Conservation (phyloP, 2,329 filamentous ascomycete species). For the Neocatenulostroma microsporum region DNA sequence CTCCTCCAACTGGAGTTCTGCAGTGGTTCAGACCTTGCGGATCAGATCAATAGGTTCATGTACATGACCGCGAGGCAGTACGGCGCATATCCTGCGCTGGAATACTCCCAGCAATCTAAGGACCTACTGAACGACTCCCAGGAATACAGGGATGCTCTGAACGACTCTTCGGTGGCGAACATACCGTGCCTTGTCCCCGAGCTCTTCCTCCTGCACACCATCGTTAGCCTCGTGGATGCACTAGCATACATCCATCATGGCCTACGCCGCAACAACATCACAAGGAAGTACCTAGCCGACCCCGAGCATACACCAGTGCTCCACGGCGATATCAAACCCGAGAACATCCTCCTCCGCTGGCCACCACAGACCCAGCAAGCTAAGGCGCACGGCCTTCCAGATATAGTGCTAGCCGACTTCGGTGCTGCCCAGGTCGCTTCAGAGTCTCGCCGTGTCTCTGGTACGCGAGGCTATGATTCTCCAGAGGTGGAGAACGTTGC, state of each 20-base stretch:
- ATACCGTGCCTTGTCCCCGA: too few species aligned
- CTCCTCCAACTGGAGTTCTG: too few species aligned
- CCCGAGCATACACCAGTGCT: constrained; percentile 5
- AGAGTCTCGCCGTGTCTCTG: constrained; percentile 5
- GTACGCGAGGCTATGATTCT: constrained; percentile 12
- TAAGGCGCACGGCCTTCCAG: constrained; percentile 12
- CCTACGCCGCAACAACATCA: background rate
- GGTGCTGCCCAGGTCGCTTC: constrained; percentile 9
- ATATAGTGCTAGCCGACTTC: constrained; percentile 20
- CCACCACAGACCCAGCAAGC: too few species aligned
- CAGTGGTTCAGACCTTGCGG: too few species aligned
- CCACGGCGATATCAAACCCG: constrained; percentile 15
- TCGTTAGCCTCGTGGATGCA: constrained; percentile 17
- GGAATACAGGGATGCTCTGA: too few species aligned
- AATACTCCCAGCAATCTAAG: too few species aligned
- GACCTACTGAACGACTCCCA: too few species aligned
- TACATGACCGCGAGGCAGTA: too few species aligned
- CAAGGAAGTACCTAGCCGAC: background rate
- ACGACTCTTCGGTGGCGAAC: too few species aligned
- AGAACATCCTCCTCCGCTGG: constrained; percentile 15
- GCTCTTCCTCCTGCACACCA: constrained; percentile 15
- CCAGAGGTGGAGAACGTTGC: constrained; percentile 5
- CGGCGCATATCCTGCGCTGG: too few species aligned
- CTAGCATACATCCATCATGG: constrained; percentile 19
- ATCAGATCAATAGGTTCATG: too few species aligned